These are phyloP conservation scores for Curvularia lunata DNA, from an alignment of 2,329 filamentous ascomycete genomes.

Conservation along the genomic window DNA sequence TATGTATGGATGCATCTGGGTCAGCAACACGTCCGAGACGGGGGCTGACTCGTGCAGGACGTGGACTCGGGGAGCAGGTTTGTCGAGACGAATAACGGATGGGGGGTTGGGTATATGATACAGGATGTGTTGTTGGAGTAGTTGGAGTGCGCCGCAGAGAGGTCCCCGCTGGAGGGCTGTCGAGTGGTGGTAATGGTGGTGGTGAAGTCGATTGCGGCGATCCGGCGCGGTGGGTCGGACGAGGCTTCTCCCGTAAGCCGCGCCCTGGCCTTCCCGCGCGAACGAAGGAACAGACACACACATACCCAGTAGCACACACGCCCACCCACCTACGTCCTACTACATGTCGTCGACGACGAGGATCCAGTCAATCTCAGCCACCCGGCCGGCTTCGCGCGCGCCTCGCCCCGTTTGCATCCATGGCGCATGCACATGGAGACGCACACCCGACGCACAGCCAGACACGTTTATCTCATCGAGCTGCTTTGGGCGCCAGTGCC, in stretches of 20 bases:
- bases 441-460: background rate
- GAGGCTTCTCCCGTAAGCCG: conserved; percentile 22
- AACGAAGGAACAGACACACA: conserved; percentile 6
- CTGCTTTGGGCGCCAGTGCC: background rate
- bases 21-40: conserved; percentile 8
- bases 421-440: background rate
- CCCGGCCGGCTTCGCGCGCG: background rate
- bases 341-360: too few relatives aligned
- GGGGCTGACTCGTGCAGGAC: background rate
- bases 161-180: background rate
- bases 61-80: background rate
- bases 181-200: background rate
- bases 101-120: background rate
- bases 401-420: background rate
- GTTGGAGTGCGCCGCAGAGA: too few relatives aligned
- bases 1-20: too few relatives aligned
- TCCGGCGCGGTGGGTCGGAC: conserved; percentile 19
- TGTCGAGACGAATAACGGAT: conserved; percentile 2
- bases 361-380: background rate
- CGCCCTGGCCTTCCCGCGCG: conserved; percentile 9
- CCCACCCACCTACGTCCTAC: too few relatives aligned
- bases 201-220: conserved; percentile 6
- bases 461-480: background rate
- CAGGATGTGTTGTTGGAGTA: too few relatives aligned
- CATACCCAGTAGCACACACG: too few relatives aligned